These are phyloP conservation scores for Candida ascalaphidarum DNA, from an alignment of 805 yeast genomes.

Conservation along the genomic window DNA sequence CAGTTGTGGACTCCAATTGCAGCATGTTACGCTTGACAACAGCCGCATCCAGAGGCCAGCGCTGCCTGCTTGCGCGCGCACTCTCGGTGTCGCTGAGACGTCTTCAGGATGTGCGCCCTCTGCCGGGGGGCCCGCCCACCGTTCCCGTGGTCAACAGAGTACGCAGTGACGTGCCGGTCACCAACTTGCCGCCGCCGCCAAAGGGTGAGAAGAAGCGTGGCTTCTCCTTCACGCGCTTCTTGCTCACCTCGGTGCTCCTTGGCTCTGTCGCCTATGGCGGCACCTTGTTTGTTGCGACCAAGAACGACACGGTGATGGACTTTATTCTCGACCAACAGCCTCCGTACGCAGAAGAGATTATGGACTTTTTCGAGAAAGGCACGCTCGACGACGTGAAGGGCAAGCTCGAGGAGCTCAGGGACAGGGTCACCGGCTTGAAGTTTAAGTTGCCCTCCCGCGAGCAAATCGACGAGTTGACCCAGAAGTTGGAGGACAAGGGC, in stretches of 20 bases:
- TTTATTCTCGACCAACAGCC: conserved; percentile 34
- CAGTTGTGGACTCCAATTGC: no score
- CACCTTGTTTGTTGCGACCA: conserved; percentile 31
- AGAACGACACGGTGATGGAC: conserved; percentile 35
- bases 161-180: no score
- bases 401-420: conserved; percentile 8
- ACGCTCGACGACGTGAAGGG: conserved; percentile 21
- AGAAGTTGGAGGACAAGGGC: conserved; percentile 22
- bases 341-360: conserved; percentile 33
- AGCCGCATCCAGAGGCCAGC: no score
- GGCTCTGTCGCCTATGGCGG: conserved; percentile 28
- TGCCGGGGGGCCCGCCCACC: no score
- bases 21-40: no score
- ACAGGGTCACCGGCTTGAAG: conserved; percentile 6
- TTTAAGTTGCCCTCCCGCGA: conserved; percentile 22
- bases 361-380: conserved; percentile 29
- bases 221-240: conserved; percentile 20
- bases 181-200: no score
- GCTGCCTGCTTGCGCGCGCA: no score
- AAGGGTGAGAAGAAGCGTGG: conserved; percentile 20
- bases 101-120: no score
- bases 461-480: conserved; percentile 22
- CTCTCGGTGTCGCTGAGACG: no score
- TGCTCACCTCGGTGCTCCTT: conserved; percentile 19
- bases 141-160: no score